Evolutionary conservation across 108 stramenopile genomes (phyloP), one percentile per base, ranked within the genome.

Genomic region (Seminavis robusta): DNA sequence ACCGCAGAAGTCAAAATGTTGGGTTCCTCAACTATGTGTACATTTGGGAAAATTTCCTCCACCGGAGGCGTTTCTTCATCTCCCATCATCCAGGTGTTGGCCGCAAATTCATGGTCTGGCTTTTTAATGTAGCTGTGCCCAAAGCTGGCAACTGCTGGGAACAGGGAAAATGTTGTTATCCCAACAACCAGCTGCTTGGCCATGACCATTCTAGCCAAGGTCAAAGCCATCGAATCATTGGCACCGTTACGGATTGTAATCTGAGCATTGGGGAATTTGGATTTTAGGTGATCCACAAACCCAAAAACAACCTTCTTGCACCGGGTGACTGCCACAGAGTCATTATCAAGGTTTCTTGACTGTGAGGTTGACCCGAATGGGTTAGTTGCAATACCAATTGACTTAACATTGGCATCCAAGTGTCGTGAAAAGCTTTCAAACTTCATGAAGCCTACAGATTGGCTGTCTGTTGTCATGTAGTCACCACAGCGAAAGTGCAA

Each of bases 401-500:
- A 26, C 9, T 25, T 52, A 3, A 32, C 52, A 26, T 28, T 16
- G 11, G 21, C 10, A 29, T 34, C 20, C 30, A 47, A 32, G 25
- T 63, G 44, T 42, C 30, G 3, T 2, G 52, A 16, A 23, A 36
- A 52, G 26, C 17, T 15, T 15, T 33, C n/a, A 28, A 52, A 63
- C 36, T 40, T 34, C 21, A 63, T 29, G 24, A 63, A 52, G 20
- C 61, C 61, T 53, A 43, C 52, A 20, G 17, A 16, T 7, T 39
- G 43, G 16, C 44, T 27, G 32, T 63, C 45, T 13, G 26, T 29
- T 9, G 15, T 15, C 4, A 63, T 41, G 8, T 53, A 13, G 17
- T 63, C 58, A 33, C 61, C 61, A 31, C 61, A 63, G 28, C 61
- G 61, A 43, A 63, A 63, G 21, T 63, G 61, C 3, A 63, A 23